Conservation (phyloP, 2,329 filamentous ascomycete genomes). For the Knufia petricola region DNA sequence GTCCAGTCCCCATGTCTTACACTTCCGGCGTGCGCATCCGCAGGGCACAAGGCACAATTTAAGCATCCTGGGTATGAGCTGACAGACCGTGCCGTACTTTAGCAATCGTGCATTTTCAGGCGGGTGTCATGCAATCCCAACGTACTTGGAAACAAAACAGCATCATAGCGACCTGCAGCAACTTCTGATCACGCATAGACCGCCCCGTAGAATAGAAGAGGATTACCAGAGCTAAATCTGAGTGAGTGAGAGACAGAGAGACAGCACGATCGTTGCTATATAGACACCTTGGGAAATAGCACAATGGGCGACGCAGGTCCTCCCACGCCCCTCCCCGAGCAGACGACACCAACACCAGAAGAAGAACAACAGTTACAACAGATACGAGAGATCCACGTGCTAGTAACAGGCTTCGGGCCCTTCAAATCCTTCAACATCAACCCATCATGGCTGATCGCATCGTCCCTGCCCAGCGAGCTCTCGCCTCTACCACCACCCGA, state of each 20-base stretch:
- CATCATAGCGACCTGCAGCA: too few species aligned
- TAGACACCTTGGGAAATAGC: too few species aligned
- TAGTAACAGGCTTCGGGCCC: constrained; percentile 50
- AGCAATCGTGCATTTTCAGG: too few species aligned
- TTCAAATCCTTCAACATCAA: constrained; percentile 68
- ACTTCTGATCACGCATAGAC: too few species aligned
- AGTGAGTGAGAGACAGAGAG: too few species aligned
- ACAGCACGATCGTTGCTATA: too few species aligned
- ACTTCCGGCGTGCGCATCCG: not conserved
- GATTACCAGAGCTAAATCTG: too few species aligned
- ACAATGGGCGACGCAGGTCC: constrained; percentile 21
- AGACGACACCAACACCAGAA: not conserved
- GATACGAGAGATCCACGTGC: constrained; percentile 36
- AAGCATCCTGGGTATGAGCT: not conserved
- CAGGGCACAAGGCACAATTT: not conserved
- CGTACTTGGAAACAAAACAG: too few species aligned
- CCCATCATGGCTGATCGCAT: constrained; percentile 71
- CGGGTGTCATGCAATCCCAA: too few species aligned
- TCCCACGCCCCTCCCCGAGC: constrained; percentile 14
- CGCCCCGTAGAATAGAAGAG: too few species aligned
- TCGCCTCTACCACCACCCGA: constrained; percentile 29
- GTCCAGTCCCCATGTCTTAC: not conserved
- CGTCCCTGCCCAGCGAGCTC: constrained; percentile 55
- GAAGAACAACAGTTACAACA: constrained; percentile 9
- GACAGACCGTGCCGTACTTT: not conserved